phyloP scores from a whole-genome alignment of 2,329 filamentous ascomycete species.

The Aspergillus sp. region DNA sequence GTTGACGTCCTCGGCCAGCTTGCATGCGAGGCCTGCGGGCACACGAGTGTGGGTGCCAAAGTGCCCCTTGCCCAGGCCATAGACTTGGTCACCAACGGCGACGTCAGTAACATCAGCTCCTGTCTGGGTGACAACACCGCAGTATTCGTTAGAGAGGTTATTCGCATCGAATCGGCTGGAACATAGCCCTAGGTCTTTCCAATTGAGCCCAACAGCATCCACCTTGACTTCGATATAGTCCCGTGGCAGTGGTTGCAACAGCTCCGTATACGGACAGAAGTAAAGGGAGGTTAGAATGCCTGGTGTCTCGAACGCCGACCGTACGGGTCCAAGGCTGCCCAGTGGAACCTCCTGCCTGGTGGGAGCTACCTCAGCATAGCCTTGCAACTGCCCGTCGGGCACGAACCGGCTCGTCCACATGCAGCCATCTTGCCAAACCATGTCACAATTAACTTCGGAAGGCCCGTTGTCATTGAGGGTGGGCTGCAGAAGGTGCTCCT shows the following conservation, averaged over 20 bases:
- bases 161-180: conserved; percentile 24
- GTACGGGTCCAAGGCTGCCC: too few relatives aligned
- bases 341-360: too few relatives aligned
- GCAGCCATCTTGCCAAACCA: too few relatives aligned
- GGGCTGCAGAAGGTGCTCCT: too few relatives aligned
- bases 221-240: conserved; percentile 28
- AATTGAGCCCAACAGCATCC: conserved; percentile 19
- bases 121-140: neutral
- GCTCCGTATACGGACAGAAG: neutral
- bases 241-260: neutral
- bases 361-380: too few relatives aligned
- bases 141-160: neutral
- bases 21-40: too few relatives aligned
- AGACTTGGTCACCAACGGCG: neutral
- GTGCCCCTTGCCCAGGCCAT: neutral
- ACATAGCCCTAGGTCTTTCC: conserved; percentile 18
- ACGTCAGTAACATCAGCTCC: neutral
- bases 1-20: too few relatives aligned
- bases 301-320: neutral
- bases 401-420: too few relatives aligned
- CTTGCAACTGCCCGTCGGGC: too few relatives aligned
- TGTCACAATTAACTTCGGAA: too few relatives aligned
- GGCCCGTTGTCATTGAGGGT: too few relatives aligned
- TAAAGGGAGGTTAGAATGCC: neutral
- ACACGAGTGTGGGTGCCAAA: neutral